phyloP scores from a whole-genome alignment of 176 grass and related monocot species.

The Hordeum vulgare region MorexV3_pseudomolecules_assembly NC_058519.1:61621-62120 shows the following conservation, averaged over 20 bases:
- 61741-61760: neutral
- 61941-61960: neutral
- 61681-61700: conserved; percentile 73
- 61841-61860: conserved; percentile 38
- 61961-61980: conserved; percentile 26
- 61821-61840: conserved; percentile 11
- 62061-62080: conserved; percentile 63
- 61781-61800: neutral
- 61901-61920: conserved; percentile 46
- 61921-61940: neutral
- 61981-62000: conserved; percentile 70
- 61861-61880: conserved; percentile 57
- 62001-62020: conserved; percentile 32
- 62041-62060: conserved; percentile 64
- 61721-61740: neutral
- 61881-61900: conserved; percentile 89
- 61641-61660: conserved; percentile 76
- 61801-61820: neutral
- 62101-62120: conserved; percentile 45
- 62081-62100: conserved; percentile 45
- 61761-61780: neutral
- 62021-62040: conserved; percentile 37
- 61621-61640: conserved; percentile 35
- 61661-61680: conserved; percentile 80
- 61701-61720: neutral